phyloP scores from a whole-genome alignment of 2,329 filamentous ascomycete genomes.

The Tolypocladium tropicale region DNA sequence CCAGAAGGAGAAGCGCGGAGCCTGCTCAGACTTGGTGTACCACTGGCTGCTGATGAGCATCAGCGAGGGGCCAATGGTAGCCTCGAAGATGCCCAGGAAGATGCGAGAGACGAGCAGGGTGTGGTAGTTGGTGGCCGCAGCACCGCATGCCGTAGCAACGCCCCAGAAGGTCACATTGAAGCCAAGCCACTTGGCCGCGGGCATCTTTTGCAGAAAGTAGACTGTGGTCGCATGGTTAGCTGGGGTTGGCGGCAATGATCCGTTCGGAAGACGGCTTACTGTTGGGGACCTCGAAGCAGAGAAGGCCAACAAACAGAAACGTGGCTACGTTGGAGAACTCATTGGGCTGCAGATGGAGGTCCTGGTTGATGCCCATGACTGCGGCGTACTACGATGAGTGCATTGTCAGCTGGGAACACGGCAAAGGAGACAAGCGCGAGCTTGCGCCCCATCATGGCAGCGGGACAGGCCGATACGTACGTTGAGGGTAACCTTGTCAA shows the following conservation, averaged over 20 bases:
- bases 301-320: constrained; percentile 51
- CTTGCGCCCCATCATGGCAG: too few species aligned
- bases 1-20: constrained; percentile 50
- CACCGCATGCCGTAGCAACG: constrained; percentile 41
- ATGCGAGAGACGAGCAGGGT: constrained; percentile 44
- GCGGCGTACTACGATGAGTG: constrained; percentile 43
- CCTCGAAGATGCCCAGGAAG: constrained; percentile 51
- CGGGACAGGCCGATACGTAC: constrained; percentile 27
- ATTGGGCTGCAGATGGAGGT: constrained; percentile 43
- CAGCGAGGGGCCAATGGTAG: constrained; percentile 48
- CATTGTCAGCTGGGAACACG: neutral
- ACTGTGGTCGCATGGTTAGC: constrained; percentile 18
- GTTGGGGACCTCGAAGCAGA: constrained; percentile 49
- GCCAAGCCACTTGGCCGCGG: constrained; percentile 51
- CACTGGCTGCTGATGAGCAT: constrained; percentile 52
- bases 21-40: constrained; percentile 52
- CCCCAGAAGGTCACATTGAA: constrained; percentile 50
- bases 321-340: constrained; percentile 54
- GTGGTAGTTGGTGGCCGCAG: constrained; percentile 41
- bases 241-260: neutral
- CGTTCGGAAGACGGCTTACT: constrained; percentile 23
- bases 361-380: constrained; percentile 51
- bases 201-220: constrained; percentile 49
- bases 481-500: constrained; percentile 55
- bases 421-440: neutral